Base-by-base conservation (phyloP, 129 eudicot species). In the Silybum marianum region DNA sequence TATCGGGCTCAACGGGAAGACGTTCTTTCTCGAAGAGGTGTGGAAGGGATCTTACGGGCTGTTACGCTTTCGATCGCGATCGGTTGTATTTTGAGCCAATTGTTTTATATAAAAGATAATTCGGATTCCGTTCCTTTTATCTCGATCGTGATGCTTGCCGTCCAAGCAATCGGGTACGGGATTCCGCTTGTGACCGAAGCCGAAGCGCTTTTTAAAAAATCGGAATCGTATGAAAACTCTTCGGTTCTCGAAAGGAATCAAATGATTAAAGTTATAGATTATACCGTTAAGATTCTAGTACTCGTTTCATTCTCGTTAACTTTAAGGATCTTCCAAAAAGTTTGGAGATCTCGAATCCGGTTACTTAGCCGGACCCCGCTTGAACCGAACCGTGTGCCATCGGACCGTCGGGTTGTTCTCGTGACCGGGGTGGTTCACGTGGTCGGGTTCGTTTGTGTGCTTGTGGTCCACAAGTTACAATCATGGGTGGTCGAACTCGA, bases 1-100 rank as follows among this genome's bases (percentile, higher is more conserved):
- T 95, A 95, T 26, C 86, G 99, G 83, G 90, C 84, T 70, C 99
- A 95, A 80, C 86, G 99, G 73, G 95, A 92, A 78, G 95, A 91
- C 46, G 87, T 91, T 67, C 94, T 95, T 28, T 90, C 98, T 13
- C 86, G 95, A 3, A 87, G 87, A 82, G 97, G 97, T 6, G 88
- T 95, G 2, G 98, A 95, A 75, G 99, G 97, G 73, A 86, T 93
- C 28, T 89, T 95, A n/a, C 93, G 88, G 44, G 80, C 83, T 42
- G 76, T 91, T 80, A 85, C 99, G 24, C 95, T 95, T 74, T 91
- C 99, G 0, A 42, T 85, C 70, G 90, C 95, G 28, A 88, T 91
- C 32, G 87, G 80, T 38, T 88, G 76, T 85, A 83, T 93, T 82
- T 72, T 88, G 74, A 87, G 95, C 81, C 88, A 95, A 68, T 73